These are phyloP conservation scores for Phyllosticta citribraziliensis DNA, from an alignment of 2,329 filamentous ascomycete species.

Conservation along the genomic window DNA sequence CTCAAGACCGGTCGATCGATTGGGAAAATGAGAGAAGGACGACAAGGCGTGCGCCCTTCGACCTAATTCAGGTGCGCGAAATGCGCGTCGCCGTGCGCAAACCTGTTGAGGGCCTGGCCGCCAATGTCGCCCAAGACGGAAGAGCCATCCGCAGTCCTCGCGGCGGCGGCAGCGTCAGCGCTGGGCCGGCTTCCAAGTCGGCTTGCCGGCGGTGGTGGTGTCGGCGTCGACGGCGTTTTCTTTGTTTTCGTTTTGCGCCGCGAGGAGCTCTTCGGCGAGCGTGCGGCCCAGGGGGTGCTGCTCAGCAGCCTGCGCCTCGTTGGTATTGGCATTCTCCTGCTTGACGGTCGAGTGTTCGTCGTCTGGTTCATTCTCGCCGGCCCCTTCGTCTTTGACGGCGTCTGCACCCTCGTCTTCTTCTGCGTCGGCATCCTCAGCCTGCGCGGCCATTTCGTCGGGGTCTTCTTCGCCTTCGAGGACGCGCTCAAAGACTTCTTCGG, in stretches of 20 bases:
- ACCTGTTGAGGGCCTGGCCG: not conserved
- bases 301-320: not conserved
- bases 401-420: not conserved
- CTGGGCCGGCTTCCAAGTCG: not conserved
- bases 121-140: not conserved
- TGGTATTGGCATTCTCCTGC: constrained; percentile 39
- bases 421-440: not conserved
- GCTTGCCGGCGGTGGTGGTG: not conserved
- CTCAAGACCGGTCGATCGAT: no score
- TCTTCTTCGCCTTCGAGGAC: constrained; percentile 2
- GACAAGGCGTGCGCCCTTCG: no score
- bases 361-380: constrained; percentile 48
- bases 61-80: no score
- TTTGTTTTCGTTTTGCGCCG: not conserved
- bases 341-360: constrained; percentile 95
- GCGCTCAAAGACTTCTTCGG: not conserved
- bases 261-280: not conserved
- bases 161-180: no score
- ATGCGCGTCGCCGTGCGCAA: no score
- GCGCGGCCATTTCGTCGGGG: not conserved
- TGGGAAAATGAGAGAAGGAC: not conserved
- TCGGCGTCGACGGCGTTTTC: not conserved
- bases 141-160: not conserved
- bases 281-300: not conserved
- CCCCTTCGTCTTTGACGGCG: not conserved